Evolutionary conservation across 345 rosid species (phyloP), one percentile per base, ranked within the genome.

Genomic region (Camelina neglecta): DNA sequence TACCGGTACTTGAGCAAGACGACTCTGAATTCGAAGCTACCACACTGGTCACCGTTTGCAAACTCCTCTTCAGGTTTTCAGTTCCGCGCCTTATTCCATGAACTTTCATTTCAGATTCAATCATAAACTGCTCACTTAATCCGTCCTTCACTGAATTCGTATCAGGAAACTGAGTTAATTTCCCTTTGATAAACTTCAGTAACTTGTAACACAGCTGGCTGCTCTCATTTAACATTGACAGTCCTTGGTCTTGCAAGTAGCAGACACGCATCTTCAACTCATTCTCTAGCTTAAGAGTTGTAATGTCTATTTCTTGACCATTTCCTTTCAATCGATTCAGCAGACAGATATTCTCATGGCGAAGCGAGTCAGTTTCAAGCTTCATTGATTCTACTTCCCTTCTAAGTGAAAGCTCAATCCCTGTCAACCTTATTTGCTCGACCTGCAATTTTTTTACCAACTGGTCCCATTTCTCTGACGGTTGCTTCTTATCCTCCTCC

Each of bases 381-480:
- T 83, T 89, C 64, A 15, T 67, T 69, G 87, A 80, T 84, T 91
- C 96, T 15, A 84, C 42, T 80, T 91, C 96, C 82, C 77, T 88
- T 83, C 98, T 88, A 65, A 93, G 81, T 66, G 90, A 79, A 76
- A 93, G 73, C 81, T 96, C 98, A 20, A 88, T 72, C 67, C 96
- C 93, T 35, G 94, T 86, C 81, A 93, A 77, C 86, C 99, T 85
- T 85, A 87, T 56, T 81, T 88, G 96, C 85, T 96, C 99, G 84
- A 74, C 83, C 74, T 84, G 93, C 85, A 93, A 60, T 75, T 79
- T 85, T 49, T 76, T 76, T 67, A 86, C 75, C 56, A 78, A 79
- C 69, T 82, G 81, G 23, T 88, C 93, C 75, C 60, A 63, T 47
- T 77, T 81, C 60, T 83, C 89, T 50, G 33, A 45, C 23, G 90